Conservation (phyloP, 2,329 filamentous ascomycete species). For the Fusarium heterosporum region DNA sequence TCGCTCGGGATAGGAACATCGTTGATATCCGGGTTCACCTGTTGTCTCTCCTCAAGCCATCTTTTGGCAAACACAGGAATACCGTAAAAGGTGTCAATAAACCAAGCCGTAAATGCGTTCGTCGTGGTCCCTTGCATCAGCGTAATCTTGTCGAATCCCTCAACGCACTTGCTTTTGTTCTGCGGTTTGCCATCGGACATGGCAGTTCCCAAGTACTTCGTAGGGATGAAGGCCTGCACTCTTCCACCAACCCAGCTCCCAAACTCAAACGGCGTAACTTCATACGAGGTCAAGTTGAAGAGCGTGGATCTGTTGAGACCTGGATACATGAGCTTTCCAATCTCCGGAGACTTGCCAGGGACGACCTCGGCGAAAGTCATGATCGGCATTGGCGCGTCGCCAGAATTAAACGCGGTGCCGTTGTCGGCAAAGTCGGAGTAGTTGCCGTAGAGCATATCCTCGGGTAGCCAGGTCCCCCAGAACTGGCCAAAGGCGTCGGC, state of each 20-base stretch:
- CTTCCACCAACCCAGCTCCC: constrained; percentile 49
- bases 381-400: constrained; percentile 48
- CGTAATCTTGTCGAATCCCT: constrained; percentile 49
- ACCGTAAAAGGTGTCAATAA: constrained; percentile 46
- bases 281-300: constrained; percentile 50
- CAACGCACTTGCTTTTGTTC: constrained; percentile 47
- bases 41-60: constrained; percentile 21
- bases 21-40: constrained; percentile 25
- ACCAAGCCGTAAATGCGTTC: constrained; percentile 45
- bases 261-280: constrained; percentile 51
- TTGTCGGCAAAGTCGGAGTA: constrained; percentile 43
- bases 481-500: constrained; percentile 47
- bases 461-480: constrained; percentile 43
- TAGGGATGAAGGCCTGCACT: constrained; percentile 48
- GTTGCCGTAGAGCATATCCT: constrained; percentile 30
- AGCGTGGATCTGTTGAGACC: constrained; percentile 43
- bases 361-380: constrained; percentile 46
- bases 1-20: constrained; percentile 35
- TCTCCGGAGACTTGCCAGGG: constrained; percentile 45
- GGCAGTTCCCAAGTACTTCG: constrained; percentile 46
- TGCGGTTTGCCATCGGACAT: constrained; percentile 43
- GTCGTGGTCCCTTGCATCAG: constrained; percentile 49
- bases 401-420: constrained; percentile 28
- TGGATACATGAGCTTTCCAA: constrained; percentile 47
- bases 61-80: constrained; percentile 45